A percentile compares a stretch with the other conserved stretches of the same genome.
Evolutionary conservation across 1,284 basidiomycete genomes (phyloP).

Genomic region (Puccinia polysora): DNA sequence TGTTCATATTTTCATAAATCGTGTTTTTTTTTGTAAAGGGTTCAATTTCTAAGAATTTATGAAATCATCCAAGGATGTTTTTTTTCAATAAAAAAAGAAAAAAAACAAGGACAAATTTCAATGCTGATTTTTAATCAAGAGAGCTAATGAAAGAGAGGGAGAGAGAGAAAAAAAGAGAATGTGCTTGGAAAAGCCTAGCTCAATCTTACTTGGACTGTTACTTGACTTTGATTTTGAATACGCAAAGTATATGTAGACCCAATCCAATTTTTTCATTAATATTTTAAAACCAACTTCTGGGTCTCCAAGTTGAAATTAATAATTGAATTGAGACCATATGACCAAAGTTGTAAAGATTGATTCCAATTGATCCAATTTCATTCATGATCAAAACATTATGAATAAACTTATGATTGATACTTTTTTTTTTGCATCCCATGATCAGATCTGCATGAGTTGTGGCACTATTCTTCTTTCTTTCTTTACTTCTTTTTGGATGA

Average conservation of each 20-base stretch:
- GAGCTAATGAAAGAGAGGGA: background rate
- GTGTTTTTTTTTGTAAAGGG: conserved; percentile 92
- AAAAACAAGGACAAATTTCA: background rate
- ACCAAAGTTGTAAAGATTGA: conserved; percentile 97
- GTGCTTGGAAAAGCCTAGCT: conserved; percentile 45
- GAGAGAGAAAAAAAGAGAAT: background rate
- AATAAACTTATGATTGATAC: conserved; percentile 76
- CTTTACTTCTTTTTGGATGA: background rate
- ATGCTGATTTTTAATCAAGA: background rate
- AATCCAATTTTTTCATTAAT: conserved; percentile 82
- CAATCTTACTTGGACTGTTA: conserved; percentile 93
- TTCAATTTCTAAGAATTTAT: conserved; percentile 74
- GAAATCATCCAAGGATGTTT: background rate
- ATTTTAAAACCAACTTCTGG: conserved; percentile 89
- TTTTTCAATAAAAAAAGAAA: background rate
- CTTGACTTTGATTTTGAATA: conserved; percentile 97
- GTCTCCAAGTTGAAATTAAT: conserved; percentile 95
- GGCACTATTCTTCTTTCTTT: conserved; percentile 61
- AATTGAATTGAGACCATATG: conserved; percentile 94
- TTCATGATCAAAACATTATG: conserved; percentile 99
- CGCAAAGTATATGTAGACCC: conserved; percentile 89
- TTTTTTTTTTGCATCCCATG: conserved; percentile 73
- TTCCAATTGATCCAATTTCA: conserved; percentile 81
- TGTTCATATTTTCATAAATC: conserved; percentile 91
- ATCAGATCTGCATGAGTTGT: conserved; percentile 97